Base-by-base conservation (phyloP, 306 rosid species). In the Lathyrus tuberosus region DNA sequence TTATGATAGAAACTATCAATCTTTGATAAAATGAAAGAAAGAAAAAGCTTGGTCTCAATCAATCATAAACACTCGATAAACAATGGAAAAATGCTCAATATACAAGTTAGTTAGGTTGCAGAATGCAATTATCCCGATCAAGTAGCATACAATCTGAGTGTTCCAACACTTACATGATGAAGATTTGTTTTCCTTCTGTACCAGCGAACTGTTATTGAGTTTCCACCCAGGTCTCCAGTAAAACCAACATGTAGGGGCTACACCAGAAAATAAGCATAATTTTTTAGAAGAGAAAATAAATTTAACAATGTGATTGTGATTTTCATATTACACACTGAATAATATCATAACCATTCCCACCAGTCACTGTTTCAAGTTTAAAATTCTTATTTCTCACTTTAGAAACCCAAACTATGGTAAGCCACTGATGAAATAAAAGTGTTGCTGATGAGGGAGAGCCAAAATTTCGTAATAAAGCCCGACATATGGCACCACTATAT, bases 171-270 rank as follows among this genome's bases (percentile, higher is more conserved):
- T 81, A 93, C 96, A 74, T 88, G 91, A 80, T 93, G 98, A 61
- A 93, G 98, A 84, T 90, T 90, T 69, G 98, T 82, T 83, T 90
- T 90, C 75, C 91, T 88, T 65, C 78, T 76, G 70, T 85, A 93
- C 98, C 98, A 90, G 8, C 87, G 90, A 61, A 93, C 94, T 62
- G 64, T 82, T 69, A 90, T 88, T 17, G 85, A 26, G 84, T 88
- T 90, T 72, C 98, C 98, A 41, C 97, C 98, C 14, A 20, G 52
- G 74, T 90, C 97, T 79, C 90, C 97, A 33, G 67, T 69, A 79
- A 93, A 93, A 78, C 97, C 98, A 69, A 80, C 96, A 86, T 93
- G 98, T 16, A 93, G 69, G 47, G 96, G 98, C 97, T 93, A 74
- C 78, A 84, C 31, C 67, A 78, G 54, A 76, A 72, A 82, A 72